Evolutionary conservation across 306 rosid species (phyloP).

Genomic region (Mimosa bimucronata): DNA sequence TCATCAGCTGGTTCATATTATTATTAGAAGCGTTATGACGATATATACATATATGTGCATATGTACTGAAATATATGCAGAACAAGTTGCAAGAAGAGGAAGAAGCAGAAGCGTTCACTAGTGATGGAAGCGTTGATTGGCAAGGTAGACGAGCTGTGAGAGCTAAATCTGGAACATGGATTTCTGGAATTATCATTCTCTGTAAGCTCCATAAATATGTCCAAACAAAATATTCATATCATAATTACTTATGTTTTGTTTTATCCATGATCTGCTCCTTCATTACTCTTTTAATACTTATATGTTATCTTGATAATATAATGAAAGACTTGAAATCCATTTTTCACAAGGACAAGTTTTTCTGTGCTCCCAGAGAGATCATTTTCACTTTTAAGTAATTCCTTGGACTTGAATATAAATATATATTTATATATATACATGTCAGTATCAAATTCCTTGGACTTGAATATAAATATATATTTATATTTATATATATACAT

Average conservation of each 20-base stretch:
- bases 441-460: neutral
- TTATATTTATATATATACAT: neutral
- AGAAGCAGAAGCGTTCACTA: constrained; percentile 56
- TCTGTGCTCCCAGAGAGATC: neutral
- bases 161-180: constrained; percentile 85
- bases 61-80: constrained; percentile 31
- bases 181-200: constrained; percentile 82
- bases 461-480: neutral
- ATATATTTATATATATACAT: neutral
- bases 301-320: too few species aligned
- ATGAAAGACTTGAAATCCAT: neutral
- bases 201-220: constrained; percentile 53
- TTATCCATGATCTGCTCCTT: neutral
- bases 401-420: neutral
- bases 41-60: neutral
- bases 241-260: too few species aligned
- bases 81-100: constrained; percentile 58
- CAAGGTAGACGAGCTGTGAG: constrained; percentile 78
- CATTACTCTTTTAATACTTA: neutral
- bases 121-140: constrained; percentile 90
- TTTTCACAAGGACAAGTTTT: neutral
- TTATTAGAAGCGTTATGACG: neutral
- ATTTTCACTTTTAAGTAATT: neutral
- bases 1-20: neutral
- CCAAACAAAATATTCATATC: neutral